Conservation (phyloP, 2,329 filamentous ascomycete genomes). For the Phoma sp. region DNA sequence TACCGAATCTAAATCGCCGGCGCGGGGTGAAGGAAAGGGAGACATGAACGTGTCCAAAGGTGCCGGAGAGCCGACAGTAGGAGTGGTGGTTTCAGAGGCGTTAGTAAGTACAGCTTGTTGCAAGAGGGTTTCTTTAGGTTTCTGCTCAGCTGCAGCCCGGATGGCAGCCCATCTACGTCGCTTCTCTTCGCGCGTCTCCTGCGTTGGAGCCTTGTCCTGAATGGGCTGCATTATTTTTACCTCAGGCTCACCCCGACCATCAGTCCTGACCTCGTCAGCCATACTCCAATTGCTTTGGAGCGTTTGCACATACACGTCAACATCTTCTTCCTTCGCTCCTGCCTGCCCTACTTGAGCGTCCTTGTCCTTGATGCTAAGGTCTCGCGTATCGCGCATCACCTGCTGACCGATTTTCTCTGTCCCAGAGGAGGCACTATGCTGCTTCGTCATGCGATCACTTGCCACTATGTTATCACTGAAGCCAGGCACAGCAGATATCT, state of each 20-base stretch:
- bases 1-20: conserved; percentile 44
- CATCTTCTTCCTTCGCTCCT: neutral
- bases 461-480: conserved; percentile 26
- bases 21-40: conserved; percentile 45
- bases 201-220: conserved; percentile 34
- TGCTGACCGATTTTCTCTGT: conserved; percentile 8
- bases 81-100: conserved; percentile 63
- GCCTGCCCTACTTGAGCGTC: neutral
- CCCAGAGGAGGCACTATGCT: conserved; percentile 5
- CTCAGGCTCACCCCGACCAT: conserved; percentile 26
- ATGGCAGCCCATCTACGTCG: conserved; percentile 42
- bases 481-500: conserved; percentile 45
- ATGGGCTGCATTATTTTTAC: conserved; percentile 20
- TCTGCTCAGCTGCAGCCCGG: conserved; percentile 47
- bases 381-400: conserved; percentile 14
- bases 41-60: conserved; percentile 44
- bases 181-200: conserved; percentile 44
- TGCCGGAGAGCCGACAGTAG: conserved; percentile 53
- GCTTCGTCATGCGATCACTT: conserved; percentile 8
- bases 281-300: neutral
- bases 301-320: neutral
- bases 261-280: conserved; percentile 25
- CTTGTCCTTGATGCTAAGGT: conserved; percentile 6
- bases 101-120: conserved; percentile 73
- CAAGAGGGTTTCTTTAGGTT: conserved; percentile 66